Conservation (phyloP, 345 rosid species). For the Jatropha curcas region DNA sequence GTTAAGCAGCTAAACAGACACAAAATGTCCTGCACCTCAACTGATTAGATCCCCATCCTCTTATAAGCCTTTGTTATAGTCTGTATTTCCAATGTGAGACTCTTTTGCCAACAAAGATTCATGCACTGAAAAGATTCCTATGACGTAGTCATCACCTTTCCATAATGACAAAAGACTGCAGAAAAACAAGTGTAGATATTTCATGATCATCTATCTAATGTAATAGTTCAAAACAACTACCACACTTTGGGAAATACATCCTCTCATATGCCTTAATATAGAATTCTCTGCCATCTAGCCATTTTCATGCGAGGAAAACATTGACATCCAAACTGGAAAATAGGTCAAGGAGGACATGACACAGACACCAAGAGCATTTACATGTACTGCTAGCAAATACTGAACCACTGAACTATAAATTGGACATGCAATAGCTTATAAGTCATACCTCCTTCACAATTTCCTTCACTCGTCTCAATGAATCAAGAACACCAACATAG, state of each 20-base stretch:
- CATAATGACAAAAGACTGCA: neutral
- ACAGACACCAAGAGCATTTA: neutral
- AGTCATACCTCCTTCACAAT: slow-evolving; percentile 78
- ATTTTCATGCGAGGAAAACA: neutral
- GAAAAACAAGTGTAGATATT: neutral
- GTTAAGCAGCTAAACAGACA: neutral
- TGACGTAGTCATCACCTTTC: neutral
- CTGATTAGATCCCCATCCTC: too few relatives aligned
- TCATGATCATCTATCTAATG: neutral
- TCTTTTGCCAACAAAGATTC: neutral
- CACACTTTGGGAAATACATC: neutral
- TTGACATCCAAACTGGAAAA: neutral
- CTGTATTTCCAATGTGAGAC: too few relatives aligned
- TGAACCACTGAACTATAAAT: neutral
- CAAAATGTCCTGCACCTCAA: too few relatives aligned
- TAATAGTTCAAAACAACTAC: neutral
- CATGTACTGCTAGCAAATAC: neutral
- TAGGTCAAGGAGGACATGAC: neutral
- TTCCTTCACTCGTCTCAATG: slow-evolving; percentile 90
- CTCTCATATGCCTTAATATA: neutral
- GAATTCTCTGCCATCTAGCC: neutral
- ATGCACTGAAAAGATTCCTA: neutral
- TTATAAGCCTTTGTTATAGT: too few relatives aligned
- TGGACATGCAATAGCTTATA: slow-evolving; percentile 1
- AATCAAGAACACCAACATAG: slow-evolving; percentile 74